Conservation (phyloP, 2,329 filamentous ascomycete genomes). For the Cladosporium cucumerinum region DNA sequence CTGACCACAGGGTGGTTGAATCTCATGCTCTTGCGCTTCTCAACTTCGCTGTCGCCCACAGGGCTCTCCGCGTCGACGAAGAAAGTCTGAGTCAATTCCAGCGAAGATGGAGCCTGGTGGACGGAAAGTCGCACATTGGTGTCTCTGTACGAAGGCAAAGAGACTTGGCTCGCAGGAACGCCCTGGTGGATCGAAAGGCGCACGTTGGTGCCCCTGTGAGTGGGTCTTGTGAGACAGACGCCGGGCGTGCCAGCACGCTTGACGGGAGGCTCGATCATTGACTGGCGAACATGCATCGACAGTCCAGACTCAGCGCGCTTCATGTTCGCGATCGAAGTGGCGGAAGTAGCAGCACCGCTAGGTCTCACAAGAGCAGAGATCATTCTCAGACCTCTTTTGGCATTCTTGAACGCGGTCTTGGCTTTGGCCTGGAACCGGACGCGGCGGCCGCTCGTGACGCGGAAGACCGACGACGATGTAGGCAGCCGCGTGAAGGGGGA, state of each 20-base stretch:
- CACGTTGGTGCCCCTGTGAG: neutral
- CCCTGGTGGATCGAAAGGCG: neutral
- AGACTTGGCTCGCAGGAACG: neutral
- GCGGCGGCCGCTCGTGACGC: neutral
- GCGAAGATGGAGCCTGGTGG: neutral
- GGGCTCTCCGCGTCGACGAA: neutral
- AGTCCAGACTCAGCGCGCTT: neutral
- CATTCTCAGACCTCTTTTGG: neutral
- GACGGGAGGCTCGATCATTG: neutral
- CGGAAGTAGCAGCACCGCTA: neutral
- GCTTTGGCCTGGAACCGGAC: neutral
- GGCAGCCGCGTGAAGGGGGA: neutral
- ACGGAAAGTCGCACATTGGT: neutral
- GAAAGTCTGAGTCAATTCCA: neutral
- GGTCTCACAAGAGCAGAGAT: neutral
- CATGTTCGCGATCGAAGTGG: neutral
- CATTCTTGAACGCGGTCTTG: neutral
- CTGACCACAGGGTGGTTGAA: constrained; percentile 8
- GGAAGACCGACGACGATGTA: neutral
- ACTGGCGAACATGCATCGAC: neutral
- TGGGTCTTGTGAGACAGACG: neutral
- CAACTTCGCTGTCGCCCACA: neutral
- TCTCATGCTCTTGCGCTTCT: constrained; percentile 1
- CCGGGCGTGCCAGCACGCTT: neutral
- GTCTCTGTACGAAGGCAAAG: neutral